These are phyloP conservation scores for Flaveria floridana DNA, from an alignment of 140 eudicot species.

Conservation along the genomic window DNA sequence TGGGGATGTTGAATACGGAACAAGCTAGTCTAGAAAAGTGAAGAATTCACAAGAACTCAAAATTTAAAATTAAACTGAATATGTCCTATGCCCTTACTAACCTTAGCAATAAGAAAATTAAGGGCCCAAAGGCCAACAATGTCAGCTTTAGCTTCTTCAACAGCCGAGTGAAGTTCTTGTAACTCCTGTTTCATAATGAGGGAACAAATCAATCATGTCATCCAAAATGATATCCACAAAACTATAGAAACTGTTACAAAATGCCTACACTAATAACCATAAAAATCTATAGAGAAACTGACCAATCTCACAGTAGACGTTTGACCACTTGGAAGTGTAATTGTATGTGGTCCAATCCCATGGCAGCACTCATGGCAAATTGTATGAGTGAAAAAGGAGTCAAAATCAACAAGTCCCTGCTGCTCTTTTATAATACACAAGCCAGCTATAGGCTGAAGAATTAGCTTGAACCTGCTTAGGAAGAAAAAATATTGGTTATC, in stretches of 20 bases:
- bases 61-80: neutral
- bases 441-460: slow-evolving; percentile 88
- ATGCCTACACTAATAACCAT: neutral
- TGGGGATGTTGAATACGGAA: too few relatives aligned
- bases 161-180: slow-evolving; percentile 91
- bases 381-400: slow-evolving; percentile 87
- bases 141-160: slow-evolving; percentile 99
- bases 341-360: slow-evolving; percentile 95
- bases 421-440: slow-evolving; percentile 78
- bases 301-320: slow-evolving; percentile 96
- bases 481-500: slow-evolving; percentile 1
- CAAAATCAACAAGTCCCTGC: slow-evolving; percentile 67
- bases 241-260: slow-evolving; percentile 24
- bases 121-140: slow-evolving; percentile 99
- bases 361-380: slow-evolving; percentile 98
- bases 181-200: slow-evolving; percentile 58
- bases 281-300: slow-evolving; percentile 29
- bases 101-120: slow-evolving; percentile 66
- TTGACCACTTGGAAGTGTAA: slow-evolving; percentile 74
- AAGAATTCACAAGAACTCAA: too few relatives aligned
- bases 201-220: neutral
- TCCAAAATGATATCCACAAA: neutral
- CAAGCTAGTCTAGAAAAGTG: too few relatives aligned
- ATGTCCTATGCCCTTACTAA: slow-evolving; percentile 16
- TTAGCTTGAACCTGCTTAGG: slow-evolving; percentile 69